Conservation (phyloP, 139 green algal genomes). For the Ulvella scutata region DNA sequence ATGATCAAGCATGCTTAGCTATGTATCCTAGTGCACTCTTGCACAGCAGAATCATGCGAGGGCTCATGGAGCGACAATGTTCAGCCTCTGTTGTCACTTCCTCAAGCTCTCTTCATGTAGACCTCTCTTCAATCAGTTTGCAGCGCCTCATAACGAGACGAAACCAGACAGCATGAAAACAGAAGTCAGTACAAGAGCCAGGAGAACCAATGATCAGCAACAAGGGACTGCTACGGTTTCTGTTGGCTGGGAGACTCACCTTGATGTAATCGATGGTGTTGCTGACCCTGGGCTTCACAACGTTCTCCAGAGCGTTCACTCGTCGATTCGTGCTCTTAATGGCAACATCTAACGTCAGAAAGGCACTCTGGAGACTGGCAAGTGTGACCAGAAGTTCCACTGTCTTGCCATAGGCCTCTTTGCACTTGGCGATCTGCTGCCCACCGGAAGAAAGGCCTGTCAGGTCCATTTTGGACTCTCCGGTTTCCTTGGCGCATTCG, state of each 20-base stretch:
- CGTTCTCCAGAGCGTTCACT: constrained; percentile 98
- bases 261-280: constrained; percentile 99
- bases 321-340: constrained; percentile 95
- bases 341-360: constrained; percentile 92
- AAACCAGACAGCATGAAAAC: too few species aligned
- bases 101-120: too few species aligned
- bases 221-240: background rate
- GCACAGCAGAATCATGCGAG: too few species aligned
- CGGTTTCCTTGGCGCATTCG: constrained; percentile 32
- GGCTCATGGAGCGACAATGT: too few species aligned
- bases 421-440: constrained; percentile 78
- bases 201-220: too few species aligned
- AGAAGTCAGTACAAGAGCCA: too few species aligned
- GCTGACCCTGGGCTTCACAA: constrained; percentile 88
- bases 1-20: too few species aligned
- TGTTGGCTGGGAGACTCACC: constrained; percentile 18
- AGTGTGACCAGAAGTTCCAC: constrained; percentile 88
- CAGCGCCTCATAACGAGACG: too few species aligned
- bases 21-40: too few species aligned
- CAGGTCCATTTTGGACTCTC: constrained; percentile 73
- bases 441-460: constrained; percentile 81
- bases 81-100: too few species aligned
- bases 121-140: too few species aligned
- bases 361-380: constrained; percentile 91
- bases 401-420: constrained; percentile 59